Base-by-base conservation (phyloP, 768 basidiomycete species). In the Naganishia onofrii region DNA sequence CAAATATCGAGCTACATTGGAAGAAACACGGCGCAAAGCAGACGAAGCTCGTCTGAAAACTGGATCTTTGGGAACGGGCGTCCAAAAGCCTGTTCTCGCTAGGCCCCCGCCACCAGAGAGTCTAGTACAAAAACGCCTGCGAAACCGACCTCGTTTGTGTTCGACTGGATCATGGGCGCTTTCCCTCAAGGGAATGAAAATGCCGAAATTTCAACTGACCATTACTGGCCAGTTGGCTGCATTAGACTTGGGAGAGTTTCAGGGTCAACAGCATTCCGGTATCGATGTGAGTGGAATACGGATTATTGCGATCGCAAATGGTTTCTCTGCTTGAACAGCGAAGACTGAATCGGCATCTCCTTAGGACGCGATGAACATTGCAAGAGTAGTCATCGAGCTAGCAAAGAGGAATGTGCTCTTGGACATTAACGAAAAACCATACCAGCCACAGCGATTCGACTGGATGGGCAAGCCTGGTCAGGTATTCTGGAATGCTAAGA, bases 291-390 rank as follows among this genome's bases (percentile, higher is more conserved):
- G 90, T 87, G 12, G 15, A 38, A 23, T 57, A 44, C 19, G 38
- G 55, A 23, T 4, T 12, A n/a, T 12, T 15, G 42, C 42, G 42
- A 15, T 51, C 10, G 21, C 13, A 9, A 23, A n/a, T 64, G n/a
- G 42, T 19, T 19, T 52, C 66, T 21, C n/a, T 19, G 29, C 42
- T 55, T 42, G 19, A 46, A 23, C n/a, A n/a, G 26, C 23, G 10
- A n/a, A 46, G 13, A 51, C 21, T 51, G 19, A 32, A 13, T 46
- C 42, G 15, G 9, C 10, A 5, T 32, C 13, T 19, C 21, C 17
- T 23, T 67, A 94, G 92, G 93, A 99, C 81, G 86, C 91, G 42
- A 88, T 90, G 34, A 99, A 99, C 80, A 86, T 97, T 68, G 85
- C 90, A 13, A 87, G 90, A 38, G 88, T 99, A 71, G 78, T 95